Evolutionary conservation across 2,329 filamentous ascomycete species (phyloP).

Genomic region (Phialocephala sp.): DNA sequence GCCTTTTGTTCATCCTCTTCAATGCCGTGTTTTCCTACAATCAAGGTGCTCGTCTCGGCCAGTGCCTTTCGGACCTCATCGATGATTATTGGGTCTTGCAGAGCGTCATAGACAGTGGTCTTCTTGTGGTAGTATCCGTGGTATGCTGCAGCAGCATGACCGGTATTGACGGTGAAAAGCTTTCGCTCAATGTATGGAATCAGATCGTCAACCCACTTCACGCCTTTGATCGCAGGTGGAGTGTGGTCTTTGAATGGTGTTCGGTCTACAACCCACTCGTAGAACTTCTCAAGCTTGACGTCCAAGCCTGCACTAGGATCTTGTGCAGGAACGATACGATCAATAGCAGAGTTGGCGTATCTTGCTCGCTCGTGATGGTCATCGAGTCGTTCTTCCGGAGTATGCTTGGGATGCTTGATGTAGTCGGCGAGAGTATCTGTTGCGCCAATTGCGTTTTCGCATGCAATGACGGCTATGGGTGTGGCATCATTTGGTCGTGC

Average conservation of each 20-base stretch:
- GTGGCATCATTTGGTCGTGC: slow-evolving; percentile 65
- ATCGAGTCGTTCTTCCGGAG: slow-evolving; percentile 68
- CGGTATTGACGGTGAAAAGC: slow-evolving; percentile 98
- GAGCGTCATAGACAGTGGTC: slow-evolving; percentile 86
- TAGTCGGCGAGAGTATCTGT: slow-evolving; percentile 84
- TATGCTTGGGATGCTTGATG: slow-evolving; percentile 79
- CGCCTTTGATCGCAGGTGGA: slow-evolving; percentile 79
- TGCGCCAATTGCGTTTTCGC: slow-evolving; percentile 96
- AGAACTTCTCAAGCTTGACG: slow-evolving; percentile 97
- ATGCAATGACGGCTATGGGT: slow-evolving; percentile 91
- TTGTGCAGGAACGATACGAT: slow-evolving; percentile 96
- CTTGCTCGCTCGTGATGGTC: slow-evolving; percentile 76
- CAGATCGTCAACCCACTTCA: slow-evolving; percentile 92
- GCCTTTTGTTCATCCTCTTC: slow-evolving; percentile 74
- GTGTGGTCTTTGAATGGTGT: slow-evolving; percentile 77
- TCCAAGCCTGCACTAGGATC: slow-evolving; percentile 79
- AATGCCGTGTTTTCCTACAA: slow-evolving; percentile 87
- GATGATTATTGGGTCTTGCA: slow-evolving; percentile 81
- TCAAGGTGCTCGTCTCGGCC: slow-evolving; percentile 83
- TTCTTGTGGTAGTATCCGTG: slow-evolving; percentile 88
- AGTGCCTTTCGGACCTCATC: slow-evolving; percentile 80
- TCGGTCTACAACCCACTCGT: slow-evolving; percentile 96
- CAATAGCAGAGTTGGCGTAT: slow-evolving; percentile 97
- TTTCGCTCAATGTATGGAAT: slow-evolving; percentile 98
- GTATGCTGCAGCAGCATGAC: slow-evolving; percentile 95